Conservation (phyloP, 257 asterid species). For the Primulina huaijiensis region DNA sequence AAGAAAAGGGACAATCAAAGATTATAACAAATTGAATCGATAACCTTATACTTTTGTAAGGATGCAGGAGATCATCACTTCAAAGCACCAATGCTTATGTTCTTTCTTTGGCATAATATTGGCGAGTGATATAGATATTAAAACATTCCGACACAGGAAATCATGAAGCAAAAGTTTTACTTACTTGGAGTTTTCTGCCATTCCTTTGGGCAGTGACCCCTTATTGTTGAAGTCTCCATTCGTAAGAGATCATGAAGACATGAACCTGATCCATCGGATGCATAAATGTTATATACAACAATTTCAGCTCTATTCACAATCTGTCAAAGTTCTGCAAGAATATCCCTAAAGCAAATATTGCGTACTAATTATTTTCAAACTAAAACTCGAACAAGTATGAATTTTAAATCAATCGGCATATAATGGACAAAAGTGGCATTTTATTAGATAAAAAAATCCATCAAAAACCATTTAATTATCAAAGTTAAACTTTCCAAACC, state of each 20-base stretch:
- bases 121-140: not conserved
- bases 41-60: not conserved
- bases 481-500: not conserved
- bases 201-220: constrained; percentile 18
- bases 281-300: not conserved
- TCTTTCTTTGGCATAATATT: not conserved
- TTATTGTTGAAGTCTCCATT: constrained; percentile 31
- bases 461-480: not conserved
- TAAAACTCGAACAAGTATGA: not conserved
- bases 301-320: not conserved
- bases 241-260: constrained; percentile 31
- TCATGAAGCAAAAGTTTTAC: constrained; percentile 20
- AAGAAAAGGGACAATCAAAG: not conserved
- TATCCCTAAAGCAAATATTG: too few relatives aligned
- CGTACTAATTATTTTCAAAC: not conserved
- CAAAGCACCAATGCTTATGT: not conserved
- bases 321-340: not conserved
- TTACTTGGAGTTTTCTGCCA: constrained; percentile 24
- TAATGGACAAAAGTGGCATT: not conserved
- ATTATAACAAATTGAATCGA: not conserved
- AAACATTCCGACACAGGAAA: not conserved
- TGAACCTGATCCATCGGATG: constrained; percentile 22
- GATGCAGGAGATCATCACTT: not conserved
- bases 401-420: not conserved
- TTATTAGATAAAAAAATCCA: not conserved